Evolutionary conservation across 495 filamentous ascomycete species (phyloP).

Genomic region (Evansstolkia leycettana): DNA sequence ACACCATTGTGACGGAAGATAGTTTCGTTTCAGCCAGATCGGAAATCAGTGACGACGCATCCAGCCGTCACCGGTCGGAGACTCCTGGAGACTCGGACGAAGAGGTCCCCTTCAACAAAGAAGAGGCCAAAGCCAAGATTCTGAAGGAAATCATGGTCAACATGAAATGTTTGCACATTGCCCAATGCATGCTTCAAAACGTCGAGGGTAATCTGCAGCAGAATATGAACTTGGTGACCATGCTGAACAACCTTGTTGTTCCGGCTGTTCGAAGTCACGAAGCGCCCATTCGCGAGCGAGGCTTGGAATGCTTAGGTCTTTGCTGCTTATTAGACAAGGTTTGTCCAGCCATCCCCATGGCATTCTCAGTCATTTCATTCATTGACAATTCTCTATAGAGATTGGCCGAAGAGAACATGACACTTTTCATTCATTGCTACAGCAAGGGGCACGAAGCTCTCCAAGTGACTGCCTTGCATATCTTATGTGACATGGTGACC

Average conservation of each 20-base stretch:
- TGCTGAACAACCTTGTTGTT: slow-evolving; percentile 93
- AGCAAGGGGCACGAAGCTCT: slow-evolving; percentile 81
- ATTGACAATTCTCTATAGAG: slow-evolving; percentile 30
- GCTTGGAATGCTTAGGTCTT: slow-evolving; percentile 78
- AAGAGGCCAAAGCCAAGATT: slow-evolving; percentile 68
- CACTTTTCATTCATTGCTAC: slow-evolving; percentile 91
- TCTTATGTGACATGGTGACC: slow-evolving; percentile 86
- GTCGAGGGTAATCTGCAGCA: slow-evolving; percentile 73
- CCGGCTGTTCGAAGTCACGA: slow-evolving; percentile 90
- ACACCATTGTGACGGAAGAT: slow-evolving; percentile 69
- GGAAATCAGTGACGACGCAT: slow-evolving; percentile 56
- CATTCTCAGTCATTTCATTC: slow-evolving; percentile 5
- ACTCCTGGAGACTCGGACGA: slow-evolving; percentile 33
- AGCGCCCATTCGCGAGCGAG: slow-evolving; percentile 81
- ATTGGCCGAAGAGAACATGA: slow-evolving; percentile 85
- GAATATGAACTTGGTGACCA: slow-evolving; percentile 77
- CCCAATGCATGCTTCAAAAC: slow-evolving; percentile 93
- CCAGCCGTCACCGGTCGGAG: slow-evolving; percentile 27
- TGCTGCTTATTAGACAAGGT: slow-evolving; percentile 83
- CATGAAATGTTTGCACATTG: slow-evolving; percentile 96
- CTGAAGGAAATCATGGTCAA: slow-evolving; percentile 88
- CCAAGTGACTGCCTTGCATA: slow-evolving; percentile 80
- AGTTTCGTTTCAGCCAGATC: slow-evolving; percentile 87
- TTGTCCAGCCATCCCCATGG: slow-evolving; percentile 6
- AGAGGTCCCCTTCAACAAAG: slow-evolving; percentile 44